phyloP scores from a whole-genome alignment of 83 land plant species.

The Picea engelmannii region DNA sequence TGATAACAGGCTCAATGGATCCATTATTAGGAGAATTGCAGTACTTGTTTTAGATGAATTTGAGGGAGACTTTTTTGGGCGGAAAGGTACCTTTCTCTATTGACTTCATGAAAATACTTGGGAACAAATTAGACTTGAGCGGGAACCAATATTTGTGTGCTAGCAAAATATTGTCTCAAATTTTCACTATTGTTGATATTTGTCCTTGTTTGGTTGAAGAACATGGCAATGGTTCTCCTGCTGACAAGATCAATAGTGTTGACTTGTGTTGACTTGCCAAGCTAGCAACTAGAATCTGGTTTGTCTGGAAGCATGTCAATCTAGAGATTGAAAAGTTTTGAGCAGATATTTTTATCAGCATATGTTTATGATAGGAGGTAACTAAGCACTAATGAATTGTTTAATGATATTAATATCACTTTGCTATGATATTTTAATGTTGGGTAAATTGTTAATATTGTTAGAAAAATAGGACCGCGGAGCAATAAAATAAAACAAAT shows the following conservation, averaged over 20 bases:
- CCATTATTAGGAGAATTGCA: no score
- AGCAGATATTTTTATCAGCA: neutral
- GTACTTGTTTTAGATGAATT: no score
- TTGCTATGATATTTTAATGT: no score
- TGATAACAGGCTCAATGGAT: no score
- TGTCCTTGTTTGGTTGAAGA: neutral
- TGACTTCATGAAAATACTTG: conserved; percentile 42
- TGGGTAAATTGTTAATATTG: no score
- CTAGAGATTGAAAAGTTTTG: neutral
- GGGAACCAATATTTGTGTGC: conserved; percentile 46
- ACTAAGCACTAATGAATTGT: no score
- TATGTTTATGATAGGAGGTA: no score
- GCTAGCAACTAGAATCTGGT: neutral
- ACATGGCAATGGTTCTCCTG: neutral
- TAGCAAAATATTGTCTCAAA: neutral
- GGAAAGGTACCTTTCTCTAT: conserved; percentile 37
- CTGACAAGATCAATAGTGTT: neutral
- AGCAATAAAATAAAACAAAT: no score
- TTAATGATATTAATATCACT: no score
- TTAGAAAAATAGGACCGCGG: no score
- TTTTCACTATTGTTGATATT: neutral
- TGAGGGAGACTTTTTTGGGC: conserved; percentile 10
- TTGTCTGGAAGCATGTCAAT: neutral
- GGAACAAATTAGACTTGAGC: conserved; percentile 44
- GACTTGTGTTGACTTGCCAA: neutral